Percentiles rank a stretch among this genome's conserved stretches.
These are phyloP conservation scores for Fragilaria crotonensis DNA, from an alignment of 108 stramenopile species.

Conservation along the genomic window DNA sequence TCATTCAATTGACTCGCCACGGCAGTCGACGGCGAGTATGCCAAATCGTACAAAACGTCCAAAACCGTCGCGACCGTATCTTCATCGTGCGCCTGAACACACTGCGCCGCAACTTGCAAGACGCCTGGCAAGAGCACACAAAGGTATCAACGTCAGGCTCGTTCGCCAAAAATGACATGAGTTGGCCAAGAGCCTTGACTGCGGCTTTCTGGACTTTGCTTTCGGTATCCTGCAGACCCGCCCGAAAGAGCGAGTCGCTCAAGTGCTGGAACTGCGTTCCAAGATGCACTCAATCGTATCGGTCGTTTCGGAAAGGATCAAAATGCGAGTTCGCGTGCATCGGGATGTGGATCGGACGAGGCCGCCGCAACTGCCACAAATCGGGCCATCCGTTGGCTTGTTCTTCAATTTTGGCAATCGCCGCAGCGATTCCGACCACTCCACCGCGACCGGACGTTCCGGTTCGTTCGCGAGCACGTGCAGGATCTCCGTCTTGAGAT, in stretches of 20 bases:
- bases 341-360: conserved; percentile 37
- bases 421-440: conserved; percentile 68
- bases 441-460: conserved; percentile 74
- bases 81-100: conserved; percentile 57
- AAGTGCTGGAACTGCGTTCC: conserved; percentile 70
- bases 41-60: conserved; percentile 86
- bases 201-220: conserved; percentile 64
- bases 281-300: conserved; percentile 84
- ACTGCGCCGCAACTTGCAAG: conserved; percentile 70
- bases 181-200: conserved; percentile 71
- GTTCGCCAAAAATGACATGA: conserved; percentile 70
- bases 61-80: conserved; percentile 71
- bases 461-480: conserved; percentile 68
- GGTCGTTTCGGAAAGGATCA: conserved; percentile 88
- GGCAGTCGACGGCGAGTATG: conserved; percentile 49
- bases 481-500: conserved; percentile 64
- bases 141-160: conserved; percentile 65
- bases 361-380: conserved; percentile 73
- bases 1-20: conserved; percentile 48
- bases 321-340: conserved; percentile 92
- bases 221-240: conserved; percentile 49
- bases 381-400: conserved; percentile 74
- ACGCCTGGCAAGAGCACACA: conserved; percentile 63
- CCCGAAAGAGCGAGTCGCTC: background rate
- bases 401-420: conserved; percentile 63